Evolutionary conservation across 2,329 filamentous ascomycete species (phyloP).

Genomic region (Paraphaeosphaeria minitans): DNA sequence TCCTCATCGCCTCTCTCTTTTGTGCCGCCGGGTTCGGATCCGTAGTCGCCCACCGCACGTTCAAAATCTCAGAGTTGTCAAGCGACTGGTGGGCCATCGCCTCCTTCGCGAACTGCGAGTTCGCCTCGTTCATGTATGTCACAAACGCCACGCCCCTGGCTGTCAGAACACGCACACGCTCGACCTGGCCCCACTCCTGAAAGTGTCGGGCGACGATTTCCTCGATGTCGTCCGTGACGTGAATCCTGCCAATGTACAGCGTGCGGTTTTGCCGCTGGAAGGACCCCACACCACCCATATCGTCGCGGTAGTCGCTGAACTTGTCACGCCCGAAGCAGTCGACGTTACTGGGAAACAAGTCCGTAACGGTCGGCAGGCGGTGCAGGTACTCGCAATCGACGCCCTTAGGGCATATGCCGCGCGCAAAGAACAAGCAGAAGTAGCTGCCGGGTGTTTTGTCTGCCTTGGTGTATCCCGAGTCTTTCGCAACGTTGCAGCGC

Average conservation of each 20-base stretch:
- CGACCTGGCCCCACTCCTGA: slow-evolving; percentile 93
- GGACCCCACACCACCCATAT: slow-evolving; percentile 95
- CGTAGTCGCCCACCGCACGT: slow-evolving; percentile 95
- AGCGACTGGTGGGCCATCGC: slow-evolving; percentile 94
- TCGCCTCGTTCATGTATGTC: slow-evolving; percentile 84
- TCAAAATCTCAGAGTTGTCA: slow-evolving; percentile 90
- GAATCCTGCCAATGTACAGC: slow-evolving; percentile 89
- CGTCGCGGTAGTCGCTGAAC: slow-evolving; percentile 88
- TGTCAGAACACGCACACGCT: slow-evolving; percentile 86
- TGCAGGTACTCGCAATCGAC: slow-evolving; percentile 95
- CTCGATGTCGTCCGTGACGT: slow-evolving; percentile 95
- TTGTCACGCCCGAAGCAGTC: slow-evolving; percentile 96
- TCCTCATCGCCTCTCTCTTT: slow-evolving; percentile 82
- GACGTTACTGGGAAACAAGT: slow-evolving; percentile 90
- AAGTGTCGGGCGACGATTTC: slow-evolving; percentile 95
- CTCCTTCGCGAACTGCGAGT: slow-evolving; percentile 62
- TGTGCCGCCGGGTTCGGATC: slow-evolving; percentile 96
- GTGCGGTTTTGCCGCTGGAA: slow-evolving; percentile 95
- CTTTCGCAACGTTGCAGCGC: slow-evolving; percentile 83
- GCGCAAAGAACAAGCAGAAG: slow-evolving; percentile 91
- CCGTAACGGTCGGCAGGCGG: slow-evolving; percentile 81
- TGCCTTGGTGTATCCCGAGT: slow-evolving; percentile 57
- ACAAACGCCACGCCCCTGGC: slow-evolving; percentile 91
- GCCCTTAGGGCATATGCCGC: slow-evolving; percentile 82
- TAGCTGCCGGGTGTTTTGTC: slow-evolving; percentile 67